Percentiles rank a stretch among this genome's conserved stretches.
Conservation (phyloP, 1,284 basidiomycete genomes). For the Microbotryomycetes sp. region DNA sequence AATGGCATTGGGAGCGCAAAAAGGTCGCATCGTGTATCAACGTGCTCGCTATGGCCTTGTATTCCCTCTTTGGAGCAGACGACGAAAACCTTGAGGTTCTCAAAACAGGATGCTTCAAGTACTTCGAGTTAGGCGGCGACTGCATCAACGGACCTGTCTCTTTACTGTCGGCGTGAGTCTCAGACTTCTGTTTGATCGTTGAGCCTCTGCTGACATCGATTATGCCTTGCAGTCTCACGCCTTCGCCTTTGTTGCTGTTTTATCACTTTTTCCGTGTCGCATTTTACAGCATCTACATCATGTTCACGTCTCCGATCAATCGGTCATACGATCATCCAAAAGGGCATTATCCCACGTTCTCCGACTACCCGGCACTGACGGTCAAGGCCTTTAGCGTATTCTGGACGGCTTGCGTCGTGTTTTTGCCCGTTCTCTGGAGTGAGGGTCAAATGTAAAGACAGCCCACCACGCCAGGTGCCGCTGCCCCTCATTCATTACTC, state of each 20-base stretch:
- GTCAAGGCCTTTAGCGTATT: slow-evolving; percentile 58
- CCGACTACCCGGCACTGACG: slow-evolving; percentile 56
- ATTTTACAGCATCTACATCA: slow-evolving; percentile 52
- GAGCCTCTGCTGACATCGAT: background rate
- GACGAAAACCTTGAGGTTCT: slow-evolving; percentile 74
- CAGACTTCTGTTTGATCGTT: slow-evolving; percentile 25
- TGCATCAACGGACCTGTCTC: slow-evolving; percentile 83
- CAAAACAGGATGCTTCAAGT: slow-evolving; percentile 90
- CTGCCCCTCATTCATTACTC: background rate
- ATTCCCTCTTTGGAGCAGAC: slow-evolving; percentile 80
- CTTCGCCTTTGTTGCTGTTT: slow-evolving; percentile 68
- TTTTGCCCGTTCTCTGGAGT: slow-evolving; percentile 77
- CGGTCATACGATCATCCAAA: slow-evolving; percentile 44
- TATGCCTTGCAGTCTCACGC: slow-evolving; percentile 47
- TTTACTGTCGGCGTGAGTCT: slow-evolving; percentile 66
- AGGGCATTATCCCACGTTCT: slow-evolving; percentile 43
- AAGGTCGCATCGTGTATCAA: slow-evolving; percentile 74
- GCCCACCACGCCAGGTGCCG: background rate
- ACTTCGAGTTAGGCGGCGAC: slow-evolving; percentile 89
- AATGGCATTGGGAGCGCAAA: slow-evolving; percentile 82
- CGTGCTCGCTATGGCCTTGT: slow-evolving; percentile 80
- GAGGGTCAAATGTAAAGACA: slow-evolving; percentile 46
- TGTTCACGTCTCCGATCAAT: slow-evolving; percentile 60
- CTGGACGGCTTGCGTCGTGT: slow-evolving; percentile 78
- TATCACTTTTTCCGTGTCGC: slow-evolving; percentile 95